Evolutionary conservation across 768 basidiomycete genomes (phyloP), one percentile per base, ranked within the genome.

Genomic region (Hydnomerulius pinastri): DNA sequence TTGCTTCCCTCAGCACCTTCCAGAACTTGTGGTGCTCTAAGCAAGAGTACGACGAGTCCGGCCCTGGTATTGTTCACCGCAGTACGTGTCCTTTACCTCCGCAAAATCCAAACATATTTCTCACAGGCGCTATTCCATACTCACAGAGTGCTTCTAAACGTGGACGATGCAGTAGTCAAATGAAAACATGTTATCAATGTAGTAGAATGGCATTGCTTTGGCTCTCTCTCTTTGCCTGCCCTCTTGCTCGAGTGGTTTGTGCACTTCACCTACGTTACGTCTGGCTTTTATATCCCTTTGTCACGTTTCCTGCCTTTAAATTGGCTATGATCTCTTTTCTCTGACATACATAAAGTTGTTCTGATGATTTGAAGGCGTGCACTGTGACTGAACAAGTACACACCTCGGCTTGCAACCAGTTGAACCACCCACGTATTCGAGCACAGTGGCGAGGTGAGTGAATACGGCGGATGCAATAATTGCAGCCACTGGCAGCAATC

Each of bases 1-100:
- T 90, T 59, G 93, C 92, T 38, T 93, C 91, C 27, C 81, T 97
- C 43, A 87, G 83, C 65, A 95, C 93, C 60, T 96, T 96, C 93
- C 93, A 96, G 77, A 94, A 93, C 69, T 75, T 95, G 73, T 97
- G 94, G 92, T 87, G 87, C 73, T 85, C 86, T 51, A 91, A 91
- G 73, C 89, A 92, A 64, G 92, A 94, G 75, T 94, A 93, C 73
- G 92, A 93, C 68, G 92, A 90, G 70, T 80, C 79, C 48, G 87
- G 87, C 39, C 87, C 87, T 55, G 83, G 80, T 50, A 89, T 90
- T 54, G 85, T 88, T 58, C 87, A 89, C 62, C 87, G 86, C 77
- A 87, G 82, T 83, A 67, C 54, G 80, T 78, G 18, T 43, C 17
- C 23, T 45, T 38, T n/a, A 2, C 7, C 25, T 17, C 8, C 4